Conservation (phyloP, 2,329 filamentous ascomycete genomes). For the Fusarium kyushuense region DNA sequence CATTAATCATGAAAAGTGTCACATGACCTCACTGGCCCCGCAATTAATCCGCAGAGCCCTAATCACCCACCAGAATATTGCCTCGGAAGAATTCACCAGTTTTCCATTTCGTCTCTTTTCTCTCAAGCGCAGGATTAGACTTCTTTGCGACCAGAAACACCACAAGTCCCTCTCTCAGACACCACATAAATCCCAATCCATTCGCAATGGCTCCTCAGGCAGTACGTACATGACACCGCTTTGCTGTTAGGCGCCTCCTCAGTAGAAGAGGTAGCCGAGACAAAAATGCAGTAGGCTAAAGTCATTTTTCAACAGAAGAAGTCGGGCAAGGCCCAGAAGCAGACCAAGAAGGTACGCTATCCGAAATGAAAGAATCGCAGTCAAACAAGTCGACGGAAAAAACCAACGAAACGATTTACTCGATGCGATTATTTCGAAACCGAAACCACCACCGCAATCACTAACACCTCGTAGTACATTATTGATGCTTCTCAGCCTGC, state of each 20-base stretch:
- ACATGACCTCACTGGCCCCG: slow-evolving; percentile 11
- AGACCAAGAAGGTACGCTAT: slow-evolving; percentile 81
- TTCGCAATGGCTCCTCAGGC: slow-evolving; percentile 85
- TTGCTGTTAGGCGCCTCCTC: slow-evolving; percentile 81
- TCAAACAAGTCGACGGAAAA: background rate
- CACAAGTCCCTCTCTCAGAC: slow-evolving; percentile 49
- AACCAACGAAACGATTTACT: background rate
- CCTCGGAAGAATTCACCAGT: slow-evolving; percentile 19
- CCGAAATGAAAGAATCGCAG: background rate
- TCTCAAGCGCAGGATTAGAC: slow-evolving; percentile 83
- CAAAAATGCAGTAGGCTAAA: slow-evolving; percentile 95
- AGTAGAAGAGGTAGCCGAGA: slow-evolving; percentile 36
- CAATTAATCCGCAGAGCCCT: slow-evolving; percentile 48
- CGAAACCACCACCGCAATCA: slow-evolving; percentile 3
- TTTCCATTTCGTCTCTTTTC: slow-evolving; percentile 25
- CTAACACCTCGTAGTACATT: slow-evolving; percentile 76
- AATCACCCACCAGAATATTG: slow-evolving; percentile 50
- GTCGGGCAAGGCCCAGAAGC: slow-evolving; percentile 78
- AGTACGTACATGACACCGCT: slow-evolving; percentile 89
- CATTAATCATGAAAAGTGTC: background rate
- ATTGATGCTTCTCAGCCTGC: slow-evolving; percentile 99
- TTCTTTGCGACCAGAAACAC: slow-evolving; percentile 64
- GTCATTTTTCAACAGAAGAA: slow-evolving; percentile 72
- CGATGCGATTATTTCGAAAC: background rate
- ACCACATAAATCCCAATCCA: slow-evolving; percentile 33